phyloP scores from a whole-genome alignment of 148 eudicot genomes.

The Rhododendron griersonianum region DNA sequence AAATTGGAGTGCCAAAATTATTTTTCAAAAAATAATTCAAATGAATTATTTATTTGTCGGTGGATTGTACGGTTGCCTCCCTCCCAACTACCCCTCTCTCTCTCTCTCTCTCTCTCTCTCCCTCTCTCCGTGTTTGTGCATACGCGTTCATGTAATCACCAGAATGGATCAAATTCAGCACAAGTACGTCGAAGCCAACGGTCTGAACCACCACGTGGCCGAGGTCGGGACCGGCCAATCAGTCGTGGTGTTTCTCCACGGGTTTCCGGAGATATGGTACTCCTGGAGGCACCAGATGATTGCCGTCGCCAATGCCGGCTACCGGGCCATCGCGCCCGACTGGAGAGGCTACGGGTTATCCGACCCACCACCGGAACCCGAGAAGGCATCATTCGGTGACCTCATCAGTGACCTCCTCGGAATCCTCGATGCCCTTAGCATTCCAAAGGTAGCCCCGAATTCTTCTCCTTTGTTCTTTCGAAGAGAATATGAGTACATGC shows the following conservation, averaged over 20 bases:
- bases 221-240: constrained; percentile 32
- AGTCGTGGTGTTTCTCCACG: constrained; percentile 37
- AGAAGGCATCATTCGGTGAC: constrained; percentile 24
- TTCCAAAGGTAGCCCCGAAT: constrained; percentile 29
- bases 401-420: constrained; percentile 26
- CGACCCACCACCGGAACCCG: constrained; percentile 24
- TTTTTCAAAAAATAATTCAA: too few species aligned
- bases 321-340: constrained; percentile 37
- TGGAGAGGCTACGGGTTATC: constrained; percentile 41
- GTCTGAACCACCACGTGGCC: constrained; percentile 39
- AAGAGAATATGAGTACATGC: too few species aligned
- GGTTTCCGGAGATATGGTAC: constrained; percentile 53
- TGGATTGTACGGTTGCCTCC: too few species aligned
- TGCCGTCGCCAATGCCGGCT: constrained; percentile 28
- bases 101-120: not conserved
- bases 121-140: not conserved
- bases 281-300: constrained; percentile 46
- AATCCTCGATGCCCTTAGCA: constrained; percentile 27
- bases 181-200: constrained; percentile 25
- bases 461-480: not conserved
- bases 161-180: constrained; percentile 37
- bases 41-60: too few species aligned
- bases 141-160: not conserved
- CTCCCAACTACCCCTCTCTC: too few species aligned
- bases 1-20: too few species aligned